Conservation (phyloP, 2,329 filamentous ascomycete genomes). For the Monosporascus sp. region DNA sequence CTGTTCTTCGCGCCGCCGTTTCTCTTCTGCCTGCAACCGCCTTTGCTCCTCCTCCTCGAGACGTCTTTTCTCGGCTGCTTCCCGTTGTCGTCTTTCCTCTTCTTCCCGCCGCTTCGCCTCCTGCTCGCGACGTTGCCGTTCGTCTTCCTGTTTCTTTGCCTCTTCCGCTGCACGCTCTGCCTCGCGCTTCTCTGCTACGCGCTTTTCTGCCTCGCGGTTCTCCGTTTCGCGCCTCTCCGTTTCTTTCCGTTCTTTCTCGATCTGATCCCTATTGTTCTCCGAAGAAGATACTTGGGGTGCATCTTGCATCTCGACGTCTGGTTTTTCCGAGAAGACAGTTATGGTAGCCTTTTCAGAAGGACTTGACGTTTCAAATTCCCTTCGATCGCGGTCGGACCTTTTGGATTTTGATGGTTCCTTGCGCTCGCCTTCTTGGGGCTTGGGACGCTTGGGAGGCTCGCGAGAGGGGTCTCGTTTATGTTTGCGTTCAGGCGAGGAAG, state of each 20-base stretch:
- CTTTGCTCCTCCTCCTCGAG: slow-evolving; percentile 22
- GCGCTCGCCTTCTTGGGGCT: slow-evolving; percentile 31
- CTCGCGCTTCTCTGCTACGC: slow-evolving; percentile 25
- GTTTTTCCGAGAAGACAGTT: slow-evolving; percentile 53
- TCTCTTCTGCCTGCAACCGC: slow-evolving; percentile 30
- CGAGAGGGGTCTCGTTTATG: slow-evolving; percentile 38
- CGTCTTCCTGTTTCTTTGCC: slow-evolving; percentile 27
- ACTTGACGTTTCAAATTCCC: slow-evolving; percentile 35
- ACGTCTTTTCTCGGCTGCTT: slow-evolving; percentile 24
- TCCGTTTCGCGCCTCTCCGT: slow-evolving; percentile 21
- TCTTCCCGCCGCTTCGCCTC: slow-evolving; percentile 32
- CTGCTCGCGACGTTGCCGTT: slow-evolving; percentile 29
- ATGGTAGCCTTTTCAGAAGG: slow-evolving; percentile 44
- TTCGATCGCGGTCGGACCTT: slow-evolving; percentile 35
- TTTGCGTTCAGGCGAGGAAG: slow-evolving; percentile 38
- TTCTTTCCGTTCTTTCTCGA: slow-evolving; percentile 31
- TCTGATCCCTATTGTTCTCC: slow-evolving; percentile 23
- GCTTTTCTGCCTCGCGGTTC: slow-evolving; percentile 24
- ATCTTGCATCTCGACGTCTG: slow-evolving; percentile 52
- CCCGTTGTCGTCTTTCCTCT: slow-evolving; percentile 23
- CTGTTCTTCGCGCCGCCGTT: slow-evolving; percentile 33
- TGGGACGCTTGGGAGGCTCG: slow-evolving; percentile 32
- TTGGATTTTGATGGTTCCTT: slow-evolving; percentile 31
- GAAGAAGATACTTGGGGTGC: slow-evolving; percentile 25
- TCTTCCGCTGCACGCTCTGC: slow-evolving; percentile 23